These are phyloP conservation scores for Coniochaeta sp. DNA, from an alignment of 2,329 filamentous ascomycete species.

Conservation along the genomic window DNA sequence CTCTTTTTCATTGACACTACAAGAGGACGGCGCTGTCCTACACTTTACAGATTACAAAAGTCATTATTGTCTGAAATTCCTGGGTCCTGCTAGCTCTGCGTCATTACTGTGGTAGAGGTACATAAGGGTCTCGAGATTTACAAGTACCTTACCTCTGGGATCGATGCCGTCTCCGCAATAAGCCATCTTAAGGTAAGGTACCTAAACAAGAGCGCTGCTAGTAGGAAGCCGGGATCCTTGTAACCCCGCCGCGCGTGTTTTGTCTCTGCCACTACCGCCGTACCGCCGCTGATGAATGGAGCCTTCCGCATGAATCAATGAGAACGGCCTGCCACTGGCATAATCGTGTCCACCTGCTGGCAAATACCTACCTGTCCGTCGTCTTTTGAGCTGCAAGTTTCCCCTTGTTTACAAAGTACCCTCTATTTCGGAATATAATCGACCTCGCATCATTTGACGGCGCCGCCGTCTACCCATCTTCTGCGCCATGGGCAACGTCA, in stretches of 20 bases:
- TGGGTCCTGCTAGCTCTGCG: no score
- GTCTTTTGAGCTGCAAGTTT: neutral
- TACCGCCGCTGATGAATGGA: neutral
- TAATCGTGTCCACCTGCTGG: neutral
- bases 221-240: neutral
- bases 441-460: conserved; percentile 10
- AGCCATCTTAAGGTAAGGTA: neutral
- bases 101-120: no score
- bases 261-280: neutral
- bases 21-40: no score
- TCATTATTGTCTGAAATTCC: no score
- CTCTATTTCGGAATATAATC: conserved; percentile 2
- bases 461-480: conserved; percentile 16
- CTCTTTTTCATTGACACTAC: no score
- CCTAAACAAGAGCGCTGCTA: neutral
- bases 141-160: no score
- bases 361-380: neutral
- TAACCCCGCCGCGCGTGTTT: neutral
- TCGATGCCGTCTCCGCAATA: neutral
- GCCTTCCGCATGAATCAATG: neutral
- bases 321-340: neutral
- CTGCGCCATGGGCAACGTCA: conserved; percentile 80
- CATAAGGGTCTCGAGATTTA: no score
- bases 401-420: conserved; percentile 1
- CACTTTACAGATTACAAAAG: no score